Percentiles rank a stretch among this genome's conserved stretches.
phyloP scores from a whole-genome alignment of 1,139 yeast genomes.

The Hansenula sp. region DNA sequence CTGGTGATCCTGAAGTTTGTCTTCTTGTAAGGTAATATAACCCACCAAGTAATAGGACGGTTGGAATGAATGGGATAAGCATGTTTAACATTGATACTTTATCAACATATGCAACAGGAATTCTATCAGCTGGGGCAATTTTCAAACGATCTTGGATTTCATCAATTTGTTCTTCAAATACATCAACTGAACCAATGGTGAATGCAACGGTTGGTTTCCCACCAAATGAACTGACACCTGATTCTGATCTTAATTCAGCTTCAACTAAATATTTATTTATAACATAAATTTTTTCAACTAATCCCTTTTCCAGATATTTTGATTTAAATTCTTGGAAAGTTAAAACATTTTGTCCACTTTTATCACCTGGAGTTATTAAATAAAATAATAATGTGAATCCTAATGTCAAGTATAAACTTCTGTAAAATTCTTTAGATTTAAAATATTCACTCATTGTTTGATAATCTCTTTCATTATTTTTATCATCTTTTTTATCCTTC shows the following conservation, averaged over 20 bases:
- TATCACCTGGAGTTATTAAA: slow-evolving; percentile 26
- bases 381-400: slow-evolving; percentile 34
- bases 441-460: slow-evolving; percentile 29
- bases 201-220: slow-evolving; percentile 42
- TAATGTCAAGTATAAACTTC: slow-evolving; percentile 30
- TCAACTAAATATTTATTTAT: slow-evolving; percentile 77
- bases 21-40: slow-evolving; percentile 66
- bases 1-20: slow-evolving; percentile 33
- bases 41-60: slow-evolving; percentile 80
- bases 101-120: slow-evolving; percentile 79
- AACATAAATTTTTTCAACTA: slow-evolving; percentile 72
- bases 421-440: slow-evolving; percentile 34
- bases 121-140: slow-evolving; percentile 58
- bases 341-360: slow-evolving; percentile 40
- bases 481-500: slow-evolving; percentile 22
- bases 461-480: slow-evolving; percentile 19
- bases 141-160: slow-evolving; percentile 67
- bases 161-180: slow-evolving; percentile 82
- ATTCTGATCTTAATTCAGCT: slow-evolving; percentile 63
- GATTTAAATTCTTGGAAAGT: slow-evolving; percentile 91
- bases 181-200: slow-evolving; percentile 86
- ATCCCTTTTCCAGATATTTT: slow-evolving; percentile 76
- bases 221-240: slow-evolving; percentile 24
- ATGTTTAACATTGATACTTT: slow-evolving; percentile 62
- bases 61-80: slow-evolving; percentile 76